Percentiles rank a stretch among this genome's conserved stretches.
Conservation (phyloP, 2,329 filamentous ascomycete genomes). For the Beauveria caledonica region DNA sequence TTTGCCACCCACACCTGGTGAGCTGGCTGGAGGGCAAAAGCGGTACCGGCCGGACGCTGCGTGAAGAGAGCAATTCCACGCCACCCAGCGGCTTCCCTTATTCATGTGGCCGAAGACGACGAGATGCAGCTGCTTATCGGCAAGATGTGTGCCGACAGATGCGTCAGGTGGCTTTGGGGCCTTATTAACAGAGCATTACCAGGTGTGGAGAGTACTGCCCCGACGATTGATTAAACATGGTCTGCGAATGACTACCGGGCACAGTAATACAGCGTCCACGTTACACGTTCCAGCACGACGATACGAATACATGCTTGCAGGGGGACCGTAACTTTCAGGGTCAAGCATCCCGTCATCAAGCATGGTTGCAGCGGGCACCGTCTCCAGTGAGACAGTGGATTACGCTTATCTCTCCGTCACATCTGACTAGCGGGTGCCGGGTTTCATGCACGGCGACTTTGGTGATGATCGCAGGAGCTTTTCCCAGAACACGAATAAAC, state of each 20-base stretch:
- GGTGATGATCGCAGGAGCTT: neutral
- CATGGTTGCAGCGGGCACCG: slow-evolving; percentile 2
- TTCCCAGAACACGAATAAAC: neutral
- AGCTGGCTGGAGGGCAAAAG: neutral
- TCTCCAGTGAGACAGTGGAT: slow-evolving; percentile 10
- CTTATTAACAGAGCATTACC: neutral
- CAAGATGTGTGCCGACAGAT: neutral
- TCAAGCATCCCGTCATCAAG: neutral
- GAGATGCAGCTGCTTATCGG: neutral
- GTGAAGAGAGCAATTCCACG: neutral
- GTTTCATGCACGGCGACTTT: neutral
- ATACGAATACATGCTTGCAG: neutral
- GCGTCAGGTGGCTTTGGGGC: neutral
- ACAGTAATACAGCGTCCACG: slow-evolving; percentile 3
- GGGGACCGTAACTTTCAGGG: neutral
- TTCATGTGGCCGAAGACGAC: neutral
- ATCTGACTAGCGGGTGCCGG: slow-evolving; percentile 1
- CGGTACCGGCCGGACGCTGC: slow-evolving; percentile 10
- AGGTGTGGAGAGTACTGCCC: neutral
- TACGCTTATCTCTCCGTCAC: slow-evolving; percentile 12
- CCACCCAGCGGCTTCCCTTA: neutral
- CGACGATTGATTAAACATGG: neutral
- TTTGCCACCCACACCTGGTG: slow-evolving; percentile 10
- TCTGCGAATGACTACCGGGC: neutral
- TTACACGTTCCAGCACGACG: neutral